A percentile compares a stretch with the other conserved stretches of the same genome.
phyloP scores from a whole-genome alignment of 2,329 filamentous ascomycete species.

The Cladosporium sp. region DNA sequence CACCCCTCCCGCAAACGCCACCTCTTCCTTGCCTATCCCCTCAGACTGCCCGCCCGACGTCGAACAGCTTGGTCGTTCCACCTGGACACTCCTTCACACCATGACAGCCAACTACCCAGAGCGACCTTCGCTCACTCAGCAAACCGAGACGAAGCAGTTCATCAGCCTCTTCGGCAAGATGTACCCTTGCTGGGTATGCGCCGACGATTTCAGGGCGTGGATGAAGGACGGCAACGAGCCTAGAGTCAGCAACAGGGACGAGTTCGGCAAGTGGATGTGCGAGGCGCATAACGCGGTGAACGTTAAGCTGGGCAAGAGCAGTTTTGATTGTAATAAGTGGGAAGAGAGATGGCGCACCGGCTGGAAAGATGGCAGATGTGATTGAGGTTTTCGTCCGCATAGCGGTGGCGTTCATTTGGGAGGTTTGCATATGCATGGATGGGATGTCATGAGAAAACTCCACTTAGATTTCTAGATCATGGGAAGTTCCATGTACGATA shows the following conservation, averaged over 20 bases:
- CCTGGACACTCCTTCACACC: slow-evolving; percentile 91
- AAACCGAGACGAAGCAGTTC: slow-evolving; percentile 73
- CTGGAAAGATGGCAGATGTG: slow-evolving; percentile 67
- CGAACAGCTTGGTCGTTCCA: slow-evolving; percentile 75
- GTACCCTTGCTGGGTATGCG: slow-evolving; percentile 95
- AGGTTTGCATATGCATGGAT: neutral
- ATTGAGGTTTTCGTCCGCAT: slow-evolving; percentile 35
- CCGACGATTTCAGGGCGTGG: slow-evolving; percentile 82
- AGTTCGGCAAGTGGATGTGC: slow-evolving; percentile 79
- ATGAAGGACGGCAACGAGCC: slow-evolving; percentile 67
- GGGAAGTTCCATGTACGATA: neutral
- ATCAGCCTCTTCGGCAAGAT: slow-evolving; percentile 74
- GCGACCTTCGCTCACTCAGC: slow-evolving; percentile 61
- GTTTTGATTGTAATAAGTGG: slow-evolving; percentile 87
- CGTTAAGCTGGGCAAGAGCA: slow-evolving; percentile 79
- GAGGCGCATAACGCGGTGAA: slow-evolving; percentile 86
- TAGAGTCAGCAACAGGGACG: slow-evolving; percentile 52
- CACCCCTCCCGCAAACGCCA: slow-evolving; percentile 32
- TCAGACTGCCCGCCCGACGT: slow-evolving; percentile 86
- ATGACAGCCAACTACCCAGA: slow-evolving; percentile 83
- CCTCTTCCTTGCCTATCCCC: slow-evolving; percentile 32
- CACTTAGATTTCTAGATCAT: neutral
- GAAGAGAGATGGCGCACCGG: slow-evolving; percentile 93
- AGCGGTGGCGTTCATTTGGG: slow-evolving; percentile 10
- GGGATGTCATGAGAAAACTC: neutral